Evolutionary conservation across 768 basidiomycete genomes (phyloP).

Genomic region (Termitomyces sp.): DNA sequence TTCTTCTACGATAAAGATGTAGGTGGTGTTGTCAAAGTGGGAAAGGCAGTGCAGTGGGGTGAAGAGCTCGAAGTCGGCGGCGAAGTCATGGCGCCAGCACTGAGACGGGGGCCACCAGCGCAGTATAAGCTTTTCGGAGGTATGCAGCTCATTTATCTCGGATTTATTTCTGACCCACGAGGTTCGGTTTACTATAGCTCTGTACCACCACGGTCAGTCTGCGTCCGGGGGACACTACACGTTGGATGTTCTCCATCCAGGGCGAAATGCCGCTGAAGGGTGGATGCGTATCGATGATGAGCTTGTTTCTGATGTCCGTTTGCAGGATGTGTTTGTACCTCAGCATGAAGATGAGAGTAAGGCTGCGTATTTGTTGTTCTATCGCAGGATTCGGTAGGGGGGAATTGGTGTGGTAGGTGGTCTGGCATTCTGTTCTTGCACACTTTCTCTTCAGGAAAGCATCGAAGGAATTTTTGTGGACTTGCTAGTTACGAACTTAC

Average conservation of each 20-base stretch:
- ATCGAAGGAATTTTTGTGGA: neutral
- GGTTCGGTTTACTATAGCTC: slow-evolving; percentile 35
- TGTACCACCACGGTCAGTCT: slow-evolving; percentile 91
- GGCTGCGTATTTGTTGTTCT: slow-evolving; percentile 87
- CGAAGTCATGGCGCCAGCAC: slow-evolving; percentile 61
- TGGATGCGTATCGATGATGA: slow-evolving; percentile 98
- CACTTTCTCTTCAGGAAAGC: neutral
- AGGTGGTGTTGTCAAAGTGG: slow-evolving; percentile 79
- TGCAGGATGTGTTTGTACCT: slow-evolving; percentile 68
- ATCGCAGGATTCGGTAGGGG: slow-evolving; percentile 48
- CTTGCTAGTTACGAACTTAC: neutral
- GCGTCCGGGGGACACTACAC: slow-evolving; percentile 96
- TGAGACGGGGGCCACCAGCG: slow-evolving; percentile 36
- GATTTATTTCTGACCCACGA: neutral
- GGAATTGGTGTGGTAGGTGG: neutral
- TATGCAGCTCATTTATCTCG: slow-evolving; percentile 25
- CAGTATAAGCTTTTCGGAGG: slow-evolving; percentile 85
- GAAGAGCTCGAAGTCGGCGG: slow-evolving; percentile 72
- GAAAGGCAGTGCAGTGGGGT: slow-evolving; percentile 75
- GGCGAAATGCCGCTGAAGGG: slow-evolving; percentile 55
- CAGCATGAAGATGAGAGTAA: slow-evolving; percentile 46
- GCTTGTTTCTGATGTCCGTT: slow-evolving; percentile 66
- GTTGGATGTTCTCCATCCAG: slow-evolving; percentile 77
- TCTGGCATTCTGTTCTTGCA: neutral
- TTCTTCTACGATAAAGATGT: slow-evolving; percentile 80